These are phyloP conservation scores for Chlorella variabilis DNA, from an alignment of 163 green algal species.

Conservation along the genomic window DNA sequence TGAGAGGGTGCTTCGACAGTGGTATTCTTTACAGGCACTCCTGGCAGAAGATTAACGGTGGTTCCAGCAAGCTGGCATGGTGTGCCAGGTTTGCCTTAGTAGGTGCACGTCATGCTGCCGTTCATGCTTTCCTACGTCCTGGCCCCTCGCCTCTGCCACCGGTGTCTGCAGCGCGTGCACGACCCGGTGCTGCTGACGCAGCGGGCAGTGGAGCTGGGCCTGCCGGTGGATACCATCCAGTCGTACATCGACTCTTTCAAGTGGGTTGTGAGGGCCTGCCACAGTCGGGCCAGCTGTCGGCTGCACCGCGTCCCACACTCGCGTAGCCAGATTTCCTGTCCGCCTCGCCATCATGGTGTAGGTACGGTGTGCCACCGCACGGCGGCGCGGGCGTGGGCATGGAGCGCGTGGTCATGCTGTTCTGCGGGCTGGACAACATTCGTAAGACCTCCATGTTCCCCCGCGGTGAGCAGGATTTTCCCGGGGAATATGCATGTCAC, in stretches of 20 bases:
- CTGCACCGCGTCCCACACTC: no score
- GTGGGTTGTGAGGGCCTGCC: background rate
- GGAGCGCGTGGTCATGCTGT: constrained; percentile 99
- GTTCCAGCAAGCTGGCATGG: no score
- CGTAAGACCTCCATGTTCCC: constrained; percentile 98
- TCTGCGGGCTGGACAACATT: constrained; percentile 97
- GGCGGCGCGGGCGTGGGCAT: constrained; percentile 93
- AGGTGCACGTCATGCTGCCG: no score
- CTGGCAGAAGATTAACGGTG: no score
- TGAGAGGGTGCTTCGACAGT: no score
- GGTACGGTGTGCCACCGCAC: constrained; percentile 79
- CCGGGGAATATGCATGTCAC: background rate
- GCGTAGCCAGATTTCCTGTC: no score
- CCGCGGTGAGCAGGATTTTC: constrained; percentile 28
- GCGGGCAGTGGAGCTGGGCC: constrained; percentile 73
- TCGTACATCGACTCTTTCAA: constrained; percentile 98
- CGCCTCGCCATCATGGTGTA: no score
- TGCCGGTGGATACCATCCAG: constrained; percentile 87
- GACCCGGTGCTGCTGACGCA: constrained; percentile 89
- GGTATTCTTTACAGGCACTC: no score
- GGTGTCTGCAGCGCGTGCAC: constrained; percentile 81
- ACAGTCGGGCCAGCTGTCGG: no score
- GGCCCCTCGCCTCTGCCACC: background rate
- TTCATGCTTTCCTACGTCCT: no score
- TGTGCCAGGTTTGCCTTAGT: background rate